These are phyloP conservation scores for Pinus albicaulis DNA, from an alignment of 75 land plant species.

Conservation along the genomic window DNA sequence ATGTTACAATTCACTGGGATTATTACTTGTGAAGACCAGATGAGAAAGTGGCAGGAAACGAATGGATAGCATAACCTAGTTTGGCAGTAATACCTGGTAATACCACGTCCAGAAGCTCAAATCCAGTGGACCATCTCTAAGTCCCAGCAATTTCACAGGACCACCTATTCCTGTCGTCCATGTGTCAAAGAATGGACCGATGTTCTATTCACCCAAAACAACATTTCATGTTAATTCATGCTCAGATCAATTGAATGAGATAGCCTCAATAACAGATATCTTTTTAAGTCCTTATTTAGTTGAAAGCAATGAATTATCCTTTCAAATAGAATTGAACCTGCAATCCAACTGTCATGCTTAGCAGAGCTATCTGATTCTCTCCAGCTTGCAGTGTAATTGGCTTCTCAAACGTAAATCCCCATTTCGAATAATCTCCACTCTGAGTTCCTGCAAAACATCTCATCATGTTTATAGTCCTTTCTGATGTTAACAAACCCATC, in stretches of 20 bases:
- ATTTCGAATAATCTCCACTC: constrained; percentile 8
- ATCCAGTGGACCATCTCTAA: background rate
- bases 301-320: background rate
- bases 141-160: background rate
- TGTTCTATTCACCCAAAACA: background rate
- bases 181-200: constrained; percentile 4
- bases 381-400: constrained; percentile 37
- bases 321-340: constrained; percentile 13
- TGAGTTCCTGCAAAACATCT: constrained; percentile 60
- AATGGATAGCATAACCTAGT: background rate
- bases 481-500: too few species aligned
- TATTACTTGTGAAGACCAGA: too few species aligned
- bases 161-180: constrained; percentile 4
- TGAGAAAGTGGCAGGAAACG: too few species aligned
- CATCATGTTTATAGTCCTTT: constrained; percentile 28
- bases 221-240: too few species aligned
- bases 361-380: constrained; percentile 42
- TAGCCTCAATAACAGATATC: too few species aligned
- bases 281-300: background rate
- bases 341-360: constrained; percentile 72
- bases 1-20: too few species aligned
- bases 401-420: constrained; percentile 16
- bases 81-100: background rate
- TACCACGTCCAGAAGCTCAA: constrained; percentile 3
- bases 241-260: too few species aligned